phyloP scores from a whole-genome alignment of 2,329 filamentous ascomycete species.

The Colletotrichum sp. region DNA sequence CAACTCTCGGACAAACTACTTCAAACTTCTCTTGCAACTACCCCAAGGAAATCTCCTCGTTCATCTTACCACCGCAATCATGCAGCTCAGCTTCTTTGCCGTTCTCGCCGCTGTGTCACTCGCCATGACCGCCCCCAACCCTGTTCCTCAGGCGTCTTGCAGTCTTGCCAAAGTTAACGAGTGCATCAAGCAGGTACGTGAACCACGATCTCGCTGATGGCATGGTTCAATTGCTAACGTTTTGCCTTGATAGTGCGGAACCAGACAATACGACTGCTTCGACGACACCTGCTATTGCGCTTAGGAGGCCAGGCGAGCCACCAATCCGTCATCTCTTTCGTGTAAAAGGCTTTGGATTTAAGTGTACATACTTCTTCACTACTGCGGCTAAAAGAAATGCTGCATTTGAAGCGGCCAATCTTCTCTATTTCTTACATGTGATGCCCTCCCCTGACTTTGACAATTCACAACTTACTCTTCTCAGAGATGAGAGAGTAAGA shows the following conservation, averaged over 20 bases:
- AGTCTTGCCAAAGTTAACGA: not conserved
- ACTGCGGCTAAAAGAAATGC: not conserved
- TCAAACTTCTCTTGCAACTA: not conserved
- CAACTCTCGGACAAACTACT: not conserved
- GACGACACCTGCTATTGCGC: not conserved
- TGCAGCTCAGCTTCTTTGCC: not conserved
- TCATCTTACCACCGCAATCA: not conserved
- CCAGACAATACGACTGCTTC: not conserved
- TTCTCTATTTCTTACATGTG: not conserved
- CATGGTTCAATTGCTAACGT: not conserved
- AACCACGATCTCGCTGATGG: too few species aligned
- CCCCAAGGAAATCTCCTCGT: not conserved
- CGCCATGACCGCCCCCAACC: not conserved
- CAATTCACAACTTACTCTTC: conserved; percentile 2
- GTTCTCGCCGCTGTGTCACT: not conserved
- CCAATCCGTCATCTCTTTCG: not conserved
- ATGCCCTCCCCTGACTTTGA: not conserved
- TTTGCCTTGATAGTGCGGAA: not conserved
- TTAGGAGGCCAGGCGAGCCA: not conserved
- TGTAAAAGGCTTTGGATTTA: not conserved
- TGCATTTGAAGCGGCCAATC: not conserved
- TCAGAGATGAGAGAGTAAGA: not conserved
- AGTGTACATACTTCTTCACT: not conserved
- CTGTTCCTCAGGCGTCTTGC: not conserved
- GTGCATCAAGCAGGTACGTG: not conserved